These are phyloP conservation scores for Epichloe sibirici DNA, from an alignment of 2,329 filamentous ascomycete genomes.

Conservation along the genomic window DNA sequence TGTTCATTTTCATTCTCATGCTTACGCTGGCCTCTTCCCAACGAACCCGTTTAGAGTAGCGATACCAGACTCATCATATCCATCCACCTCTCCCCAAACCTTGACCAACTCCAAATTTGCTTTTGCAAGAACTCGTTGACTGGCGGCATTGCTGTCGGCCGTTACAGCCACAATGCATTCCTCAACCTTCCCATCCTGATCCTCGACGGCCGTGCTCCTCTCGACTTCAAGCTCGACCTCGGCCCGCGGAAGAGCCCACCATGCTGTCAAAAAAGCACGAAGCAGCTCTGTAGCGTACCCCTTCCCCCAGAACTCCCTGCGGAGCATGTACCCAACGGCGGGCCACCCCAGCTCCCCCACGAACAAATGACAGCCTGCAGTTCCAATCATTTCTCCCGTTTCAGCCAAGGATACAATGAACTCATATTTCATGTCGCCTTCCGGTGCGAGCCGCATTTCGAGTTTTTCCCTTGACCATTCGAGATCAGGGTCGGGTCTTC, in stretches of 20 bases:
- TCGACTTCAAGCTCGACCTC: constrained; percentile 32
- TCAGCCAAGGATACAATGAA: constrained; percentile 37
- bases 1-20: not conserved
- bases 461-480: constrained; percentile 31
- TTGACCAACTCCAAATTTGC: constrained; percentile 37
- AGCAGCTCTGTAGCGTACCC: constrained; percentile 48
- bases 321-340: constrained; percentile 46
- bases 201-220: constrained; percentile 20
- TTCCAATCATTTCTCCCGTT: constrained; percentile 39
- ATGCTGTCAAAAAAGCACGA: constrained; percentile 30
- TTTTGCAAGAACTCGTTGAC: constrained; percentile 37
- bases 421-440: constrained; percentile 42
- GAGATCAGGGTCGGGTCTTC: constrained; percentile 29
- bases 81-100: constrained; percentile 22
- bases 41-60: constrained; percentile 15
- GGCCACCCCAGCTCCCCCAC: constrained; percentile 37
- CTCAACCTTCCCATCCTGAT: constrained; percentile 13
- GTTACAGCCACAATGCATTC: constrained; percentile 36
- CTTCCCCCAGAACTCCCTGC: constrained; percentile 39
- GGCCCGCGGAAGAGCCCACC: constrained; percentile 36
- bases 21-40: not conserved
- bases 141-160: constrained; percentile 36
- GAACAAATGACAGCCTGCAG: constrained; percentile 30
- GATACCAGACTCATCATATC: constrained; percentile 7
- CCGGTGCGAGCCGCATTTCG: constrained; percentile 30